Evolutionary conservation across 345 rosid genomes (phyloP).

Genomic region (sweet orange (Citrus sinensis)): DNA sequence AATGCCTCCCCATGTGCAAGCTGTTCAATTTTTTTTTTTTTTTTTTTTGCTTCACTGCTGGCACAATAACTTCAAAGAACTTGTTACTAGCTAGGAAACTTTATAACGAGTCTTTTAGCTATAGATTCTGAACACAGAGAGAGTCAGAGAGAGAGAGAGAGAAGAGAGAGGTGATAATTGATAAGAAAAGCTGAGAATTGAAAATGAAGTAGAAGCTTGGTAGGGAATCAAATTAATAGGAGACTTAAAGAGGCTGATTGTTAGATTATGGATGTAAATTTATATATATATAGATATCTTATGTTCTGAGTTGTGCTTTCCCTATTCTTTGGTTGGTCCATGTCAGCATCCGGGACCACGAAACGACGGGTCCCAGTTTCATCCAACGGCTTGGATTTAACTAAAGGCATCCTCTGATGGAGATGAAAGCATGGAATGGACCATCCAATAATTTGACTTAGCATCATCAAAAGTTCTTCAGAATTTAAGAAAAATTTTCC

Average conservation of each 20-base stretch:
- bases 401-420: background rate
- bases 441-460: slow-evolving; percentile 25
- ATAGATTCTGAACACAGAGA: background rate
- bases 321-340: slow-evolving; percentile 20
- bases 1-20: slow-evolving; percentile 69
- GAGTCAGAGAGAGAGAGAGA: slow-evolving; percentile 1
- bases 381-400: slow-evolving; percentile 27
- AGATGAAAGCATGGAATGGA: background rate
- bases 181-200: slow-evolving; percentile 2
- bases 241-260: slow-evolving; percentile 24
- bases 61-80: background rate
- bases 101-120: background rate
- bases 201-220: slow-evolving; percentile 32
- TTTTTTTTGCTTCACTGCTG: slow-evolving; percentile 7
- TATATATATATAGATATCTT: slow-evolving; percentile 4
- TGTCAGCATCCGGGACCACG: slow-evolving; percentile 15
- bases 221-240: slow-evolving; percentile 39
- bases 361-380: background rate
- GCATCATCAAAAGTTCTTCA: slow-evolving; percentile 9
- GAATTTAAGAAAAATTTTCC: slow-evolving; percentile 8
- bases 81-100: background rate
- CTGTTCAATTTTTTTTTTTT: slow-evolving; percentile 15
- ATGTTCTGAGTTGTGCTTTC: slow-evolving; percentile 1
- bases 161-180: slow-evolving; percentile 12
- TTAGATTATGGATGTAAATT: slow-evolving; percentile 21